Evolutionary conservation across 1,284 basidiomycete species (phyloP), one percentile per base, ranked within the genome.

Genomic region (Cutaneotrichosporon curvatum): DNA sequence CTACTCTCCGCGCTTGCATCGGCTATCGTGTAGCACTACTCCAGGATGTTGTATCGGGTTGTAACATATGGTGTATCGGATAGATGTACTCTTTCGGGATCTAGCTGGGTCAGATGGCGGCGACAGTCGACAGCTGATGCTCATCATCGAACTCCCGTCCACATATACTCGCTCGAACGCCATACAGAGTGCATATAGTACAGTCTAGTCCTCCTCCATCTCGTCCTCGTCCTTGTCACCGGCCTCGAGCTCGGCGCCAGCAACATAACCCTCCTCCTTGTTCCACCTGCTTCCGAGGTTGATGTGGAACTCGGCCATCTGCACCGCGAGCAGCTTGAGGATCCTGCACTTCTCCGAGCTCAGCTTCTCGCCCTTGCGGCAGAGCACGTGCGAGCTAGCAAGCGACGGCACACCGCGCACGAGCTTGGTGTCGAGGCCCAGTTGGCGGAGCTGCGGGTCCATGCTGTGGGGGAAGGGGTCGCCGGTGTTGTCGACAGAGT

Each of bases 391-490:
- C n/a, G 86, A 76, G 46, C 75, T 77, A 40, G 81, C 79, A 45
- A 98, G 74, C 4, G 84, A 87, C 3, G 95, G 94, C 2, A 96
- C 85, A 48, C 94, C 95, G 56, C 80, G 81, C 55, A 84, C 80
- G 74, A 99, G 80, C 45, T 77, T 79, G 16, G 94, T 97, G 37
- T 82, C 79, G 44, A 99, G 75, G 11, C 95, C 95, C 23, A 97
- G 79, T 67, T 86, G 85, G 47, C 94, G 82, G 45, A 99, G 77
- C 66, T 97, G 92, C 18, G 94, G 90, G 61, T 99, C 94, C 74
- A 97, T 87, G 59, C 88, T 90, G 71, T 96, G 91, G 22, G 94
- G 89, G 68, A 97, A 91, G 1, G 90, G 84, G 50, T 78, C 77
- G 32, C 71, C 74, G 59, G 87, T 82, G 25, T 84, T 80, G 2